Percentiles rank a stretch among this genome's conserved stretches.
phyloP scores from a whole-genome alignment of 352 stramenopile species.

The Phytophthora pistaciae region DNA sequence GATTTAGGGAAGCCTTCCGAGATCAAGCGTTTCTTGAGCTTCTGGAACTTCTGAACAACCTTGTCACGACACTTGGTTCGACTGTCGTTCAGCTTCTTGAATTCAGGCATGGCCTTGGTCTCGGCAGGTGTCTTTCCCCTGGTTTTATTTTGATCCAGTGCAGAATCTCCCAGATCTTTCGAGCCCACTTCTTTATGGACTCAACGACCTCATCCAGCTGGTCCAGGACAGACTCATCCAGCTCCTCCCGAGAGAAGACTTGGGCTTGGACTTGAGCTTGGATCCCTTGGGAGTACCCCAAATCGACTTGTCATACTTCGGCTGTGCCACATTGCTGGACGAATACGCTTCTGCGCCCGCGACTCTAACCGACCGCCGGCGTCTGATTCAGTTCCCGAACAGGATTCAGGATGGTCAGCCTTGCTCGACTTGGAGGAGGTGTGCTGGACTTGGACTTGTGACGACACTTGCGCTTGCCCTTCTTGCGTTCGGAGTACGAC shows the following conservation, averaged over 20 bases:
- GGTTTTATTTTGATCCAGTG: background rate
- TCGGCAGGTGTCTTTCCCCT: background rate
- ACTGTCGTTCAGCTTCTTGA: background rate
- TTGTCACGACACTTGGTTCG: background rate
- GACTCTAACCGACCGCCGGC: too few species aligned
- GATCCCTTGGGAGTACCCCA: background rate
- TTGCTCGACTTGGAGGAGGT: too few species aligned
- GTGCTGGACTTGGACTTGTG: too few species aligned
- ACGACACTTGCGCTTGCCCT: too few species aligned
- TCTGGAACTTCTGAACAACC: background rate
- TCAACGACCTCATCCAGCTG: background rate
- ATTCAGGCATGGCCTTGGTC: background rate
- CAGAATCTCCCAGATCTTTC: background rate
- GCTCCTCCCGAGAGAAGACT: background rate
- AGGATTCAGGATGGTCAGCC: too few species aligned
- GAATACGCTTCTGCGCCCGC: too few species aligned
- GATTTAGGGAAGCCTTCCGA: background rate
- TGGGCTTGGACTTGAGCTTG: background rate
- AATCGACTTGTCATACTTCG: too few species aligned
- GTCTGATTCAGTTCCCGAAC: too few species aligned
- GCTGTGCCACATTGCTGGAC: too few species aligned
- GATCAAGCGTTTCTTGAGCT: background rate
- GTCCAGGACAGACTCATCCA: background rate
- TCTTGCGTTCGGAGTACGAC: too few species aligned
- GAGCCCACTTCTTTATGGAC: background rate